Base-by-base conservation (phyloP, 78 protist species). In the Bigelowiella natans region DNA sequence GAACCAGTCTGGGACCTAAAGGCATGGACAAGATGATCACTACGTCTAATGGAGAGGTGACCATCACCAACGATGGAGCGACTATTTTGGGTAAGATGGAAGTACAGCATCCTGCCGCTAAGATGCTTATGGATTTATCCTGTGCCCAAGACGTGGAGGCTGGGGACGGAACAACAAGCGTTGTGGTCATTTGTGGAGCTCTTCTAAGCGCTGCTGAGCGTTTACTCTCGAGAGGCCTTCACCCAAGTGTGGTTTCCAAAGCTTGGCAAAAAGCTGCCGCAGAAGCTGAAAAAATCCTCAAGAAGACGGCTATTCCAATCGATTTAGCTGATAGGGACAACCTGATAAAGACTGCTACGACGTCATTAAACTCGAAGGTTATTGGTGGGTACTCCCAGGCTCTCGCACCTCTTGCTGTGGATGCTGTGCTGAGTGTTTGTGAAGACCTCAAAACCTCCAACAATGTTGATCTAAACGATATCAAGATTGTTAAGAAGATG, bases 61-160 rank as follows among this genome's bases (percentile, higher is more conserved):
- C 96, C 83, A 97, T 98, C 94, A 97, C 99, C n/a, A 98, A 98
- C 91, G 99, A 98, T 93, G 99, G 99, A 31, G 99, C 99, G 34
- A 98, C 99, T 30, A 98, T 98, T 85, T 83, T 98, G 34, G 40
- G 90, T 86, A 87, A 94, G 39, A 92, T 98, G 91, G 93, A 95
- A 39, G 96, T 97, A 29, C 36, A 86, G 37, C 99, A 98, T 95
- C 99, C 99, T 30, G 96, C 98, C 36, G 99, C 98, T 0, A 97
- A 95, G 92, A 97, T 97, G 98, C 94, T 98, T 11, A 98, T 97
- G 40, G 99, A 98, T 88, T 90, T 99, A 38, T 95, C 98, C 37
- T 89, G 94, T 84, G 97, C 99, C 1, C 99, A 99, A 93, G 99
- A 99, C 84, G 93, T 97, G 63, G 99, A 98, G 94, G 99, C 99